Evolutionary conservation across 2,329 filamentous ascomycete genomes (phyloP), one percentile per base, ranked within the genome.

Genomic region (Endoconidiophora laricicola): DNA sequence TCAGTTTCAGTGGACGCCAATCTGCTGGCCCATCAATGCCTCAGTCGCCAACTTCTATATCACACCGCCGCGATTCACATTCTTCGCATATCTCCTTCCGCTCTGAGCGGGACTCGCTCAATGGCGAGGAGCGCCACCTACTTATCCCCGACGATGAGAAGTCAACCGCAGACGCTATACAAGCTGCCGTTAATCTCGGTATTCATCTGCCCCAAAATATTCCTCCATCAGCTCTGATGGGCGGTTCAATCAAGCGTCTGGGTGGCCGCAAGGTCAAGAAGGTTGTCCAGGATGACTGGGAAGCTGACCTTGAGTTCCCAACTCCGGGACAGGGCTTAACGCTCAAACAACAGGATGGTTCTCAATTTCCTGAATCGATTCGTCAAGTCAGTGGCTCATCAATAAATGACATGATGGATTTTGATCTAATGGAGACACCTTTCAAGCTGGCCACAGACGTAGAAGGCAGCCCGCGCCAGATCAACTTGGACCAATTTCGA

Each of bases 211-310:
- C 91, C 24, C 71, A 77, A 47, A 88, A 88, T 61, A 79, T 96
- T 29, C 87, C 90, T 1, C 78, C 84, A 26, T 94, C 90, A 18
- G 91, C 91, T 26, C 70, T 98, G 40, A 76, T 91, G 62, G 90
- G 90, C 48, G 91, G 91, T 48, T 90, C 87, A 7, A 96, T 96
- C 61, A 94, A 93, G 67, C 75, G 88, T 57, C 72, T 96, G 33
- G 88, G 88, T 46, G 79, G 78, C 53, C 75, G 78, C 57, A 86
- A 81, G 59, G 71, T 83, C 18, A 81, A 79, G 59, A 82, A 77
- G 59, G 78, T 81, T 39, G 76, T 85, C 53, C 78, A 84, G 55
- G 83, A 87, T 58, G 84, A 90, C 61, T 90, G 85, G 80, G 81
- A 78, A 54, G 82, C 87, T 57, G 85, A 90, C 57, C 65, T 90